Conservation (phyloP, 345 rosid genomes). For the Iberis pinnata region DNA sequence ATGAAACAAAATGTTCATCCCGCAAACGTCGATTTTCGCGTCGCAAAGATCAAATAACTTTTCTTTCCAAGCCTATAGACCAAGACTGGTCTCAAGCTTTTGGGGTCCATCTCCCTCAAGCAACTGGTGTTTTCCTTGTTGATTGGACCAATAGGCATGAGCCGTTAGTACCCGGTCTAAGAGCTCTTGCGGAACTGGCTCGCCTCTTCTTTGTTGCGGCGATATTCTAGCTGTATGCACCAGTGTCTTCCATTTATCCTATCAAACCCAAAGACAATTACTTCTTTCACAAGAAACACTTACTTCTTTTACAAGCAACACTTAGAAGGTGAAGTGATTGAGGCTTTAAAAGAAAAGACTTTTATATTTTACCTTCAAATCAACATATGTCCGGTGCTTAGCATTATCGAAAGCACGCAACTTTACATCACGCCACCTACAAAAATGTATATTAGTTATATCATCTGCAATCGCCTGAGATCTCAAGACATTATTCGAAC, state of each 20-base stretch:
- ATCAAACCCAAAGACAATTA: conserved; percentile 20
- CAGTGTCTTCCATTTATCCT: conserved; percentile 98
- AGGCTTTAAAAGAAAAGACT: background rate
- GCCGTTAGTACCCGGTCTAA: conserved; percentile 79
- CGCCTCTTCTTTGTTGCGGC: conserved; percentile 97
- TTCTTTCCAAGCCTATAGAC: conserved; percentile 30
- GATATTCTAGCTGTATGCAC: conserved; percentile 97
- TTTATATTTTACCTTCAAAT: conserved; percentile 56
- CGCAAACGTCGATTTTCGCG: conserved; percentile 11
- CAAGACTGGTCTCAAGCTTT: conserved; percentile 46
- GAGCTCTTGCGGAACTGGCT: conserved; percentile 95
- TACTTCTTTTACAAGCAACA: conserved; percentile 38
- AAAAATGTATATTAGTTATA: background rate
- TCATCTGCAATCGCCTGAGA: too few relatives aligned
- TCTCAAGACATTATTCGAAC: background rate
- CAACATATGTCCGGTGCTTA: conserved; percentile 93
- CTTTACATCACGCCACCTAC: conserved; percentile 98
- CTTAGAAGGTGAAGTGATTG: background rate
- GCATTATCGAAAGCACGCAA: conserved; percentile 83
- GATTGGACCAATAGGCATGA: conserved; percentile 92
- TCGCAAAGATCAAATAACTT: background rate
- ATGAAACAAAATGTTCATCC: conserved; percentile 7
- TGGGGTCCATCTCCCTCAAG: conserved; percentile 41
- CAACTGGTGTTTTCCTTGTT: conserved; percentile 68
- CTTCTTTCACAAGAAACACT: conserved; percentile 36